Base-by-base conservation (phyloP, 208 protist genomes). In the Angomonas deanei region DNA sequence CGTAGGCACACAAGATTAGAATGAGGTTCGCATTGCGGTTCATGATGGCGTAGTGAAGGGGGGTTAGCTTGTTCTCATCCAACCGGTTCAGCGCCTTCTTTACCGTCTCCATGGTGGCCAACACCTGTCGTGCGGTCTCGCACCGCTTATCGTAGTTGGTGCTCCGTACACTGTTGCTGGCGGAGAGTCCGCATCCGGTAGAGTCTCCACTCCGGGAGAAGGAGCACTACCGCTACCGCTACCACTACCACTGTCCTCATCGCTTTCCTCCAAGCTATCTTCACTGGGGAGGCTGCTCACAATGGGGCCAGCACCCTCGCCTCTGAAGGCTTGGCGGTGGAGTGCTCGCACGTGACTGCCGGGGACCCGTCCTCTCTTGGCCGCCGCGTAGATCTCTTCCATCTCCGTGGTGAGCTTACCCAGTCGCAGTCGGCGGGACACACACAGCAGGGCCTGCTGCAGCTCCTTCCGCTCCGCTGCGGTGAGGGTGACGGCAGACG, bases 21-120 rank as follows among this genome's bases (percentile, higher is more conserved):
- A 78, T 71, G 64, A 78, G 70, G 52, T 65, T 67, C 0, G 70
- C 67, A 47, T 78, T 82, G 52, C 61, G 67, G 49, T 82, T 77
- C 6, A 63, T 71, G 36, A 78, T 82, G 33, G 72, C 76, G 71
- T 77, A 78, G 68, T 82, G 76, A 38, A 82, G 72, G 48, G 71
- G 67, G 10, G 72, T 76, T 47, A 82, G 39, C 23, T 71, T 68
- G 11, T 56, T 46, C 23, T 67, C 56, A 47, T 82, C 76, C n/a
- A 70, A 26, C 8, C 58, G 33, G 62, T 78, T 76, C 34, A 78
- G 56, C 21, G 66, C 72, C 1, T 33, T 46, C 15, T 61, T 65
- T 3, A 77, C 42, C 5, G 69, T 26, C 8, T 53, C 47, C 47
- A 53, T 17, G 10, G 8, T 42, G 8, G 11, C 11, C 8, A 42